Conservation (phyloP, 108 stramenopile genomes). For the Parietichytrium sp. region DNA sequence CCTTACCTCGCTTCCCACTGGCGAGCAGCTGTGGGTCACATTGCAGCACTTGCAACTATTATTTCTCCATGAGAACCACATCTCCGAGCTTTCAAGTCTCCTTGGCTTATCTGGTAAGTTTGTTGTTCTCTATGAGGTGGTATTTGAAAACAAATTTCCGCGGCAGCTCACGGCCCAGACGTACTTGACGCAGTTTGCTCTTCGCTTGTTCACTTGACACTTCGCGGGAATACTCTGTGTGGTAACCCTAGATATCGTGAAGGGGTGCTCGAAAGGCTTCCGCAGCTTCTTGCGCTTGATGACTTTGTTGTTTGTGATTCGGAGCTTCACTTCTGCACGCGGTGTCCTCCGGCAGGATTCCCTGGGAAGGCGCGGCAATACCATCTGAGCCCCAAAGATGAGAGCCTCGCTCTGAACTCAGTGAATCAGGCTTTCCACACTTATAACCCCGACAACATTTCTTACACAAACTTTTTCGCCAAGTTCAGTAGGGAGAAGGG, state of each 20-base stretch:
- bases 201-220: conserved; percentile 4
- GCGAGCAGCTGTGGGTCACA: neutral
- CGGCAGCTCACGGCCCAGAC: no score
- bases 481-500: no score
- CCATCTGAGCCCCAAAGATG: no score
- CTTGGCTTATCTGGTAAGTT: neutral
- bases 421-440: no score
- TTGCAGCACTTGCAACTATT: neutral
- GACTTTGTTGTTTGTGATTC: neutral
- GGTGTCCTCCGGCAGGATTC: no score
- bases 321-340: conserved; percentile 1
- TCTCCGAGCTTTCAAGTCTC: neutral
- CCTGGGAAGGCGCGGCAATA: no score
- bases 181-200: no score
- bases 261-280: neutral
- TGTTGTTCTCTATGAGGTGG: no score
- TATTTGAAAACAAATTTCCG: no score
- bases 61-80: conserved; percentile 1
- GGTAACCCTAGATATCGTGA: neutral
- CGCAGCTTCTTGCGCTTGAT: neutral
- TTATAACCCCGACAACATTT: no score
- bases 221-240: neutral
- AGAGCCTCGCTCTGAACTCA: no score
- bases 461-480: no score
- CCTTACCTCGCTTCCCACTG: neutral